Base-by-base conservation (phyloP, 2,329 filamentous ascomycete species). In the Xylariaceae sp. region DNA sequence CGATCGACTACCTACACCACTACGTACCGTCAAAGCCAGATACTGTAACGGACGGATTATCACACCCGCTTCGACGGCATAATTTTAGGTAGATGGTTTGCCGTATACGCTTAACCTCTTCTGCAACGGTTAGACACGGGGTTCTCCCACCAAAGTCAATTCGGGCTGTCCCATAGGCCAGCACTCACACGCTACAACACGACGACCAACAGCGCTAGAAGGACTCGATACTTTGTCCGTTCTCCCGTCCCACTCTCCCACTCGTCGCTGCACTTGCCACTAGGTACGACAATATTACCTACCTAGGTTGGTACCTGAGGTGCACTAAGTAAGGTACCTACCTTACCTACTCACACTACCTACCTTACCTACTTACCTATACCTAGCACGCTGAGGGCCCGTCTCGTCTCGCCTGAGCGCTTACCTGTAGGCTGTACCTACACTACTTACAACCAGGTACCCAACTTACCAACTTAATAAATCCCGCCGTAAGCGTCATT, bases 401-500 rank as follows among this genome's bases (percentile, higher is more conserved):
- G 19, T 19, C 19, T 19, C 19, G 19, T 19, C 19, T 19, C 19
- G 19, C 19, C 19, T 19, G 19, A 19, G 19, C 19, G 19, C 19
- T 19, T 19, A 19, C 19, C 19, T 19, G 19, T 19, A 19, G 19
- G 47, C 40, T 35, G 39, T 43, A 46, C 46, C 42, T 41, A 49
- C 45, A 31, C 27, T 26, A 39, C 51, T n/a, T 39, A 39, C 9
- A 39, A 4, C 26, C n/a, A 32, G 43, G 43, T 45, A 29, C 43
- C 35, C 12, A 37, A 32, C 43, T 27, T 45, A 43, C n/a, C 19
- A 43, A 6, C 29, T 19, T 19, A 19, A 19, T 19, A 45, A 54
- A 45, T 55, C 50, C 54, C 57, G 49, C 59, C 57, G 54, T 57
- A 59, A 50, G 54, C 57, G 52, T 31, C 43, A 30, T 27, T 40